Percentiles rank a stretch among this genome's conserved stretches.
These are phyloP conservation scores for Penicillium nucicola DNA, from an alignment of 495 filamentous ascomycete species.

Conservation along the genomic window DNA sequence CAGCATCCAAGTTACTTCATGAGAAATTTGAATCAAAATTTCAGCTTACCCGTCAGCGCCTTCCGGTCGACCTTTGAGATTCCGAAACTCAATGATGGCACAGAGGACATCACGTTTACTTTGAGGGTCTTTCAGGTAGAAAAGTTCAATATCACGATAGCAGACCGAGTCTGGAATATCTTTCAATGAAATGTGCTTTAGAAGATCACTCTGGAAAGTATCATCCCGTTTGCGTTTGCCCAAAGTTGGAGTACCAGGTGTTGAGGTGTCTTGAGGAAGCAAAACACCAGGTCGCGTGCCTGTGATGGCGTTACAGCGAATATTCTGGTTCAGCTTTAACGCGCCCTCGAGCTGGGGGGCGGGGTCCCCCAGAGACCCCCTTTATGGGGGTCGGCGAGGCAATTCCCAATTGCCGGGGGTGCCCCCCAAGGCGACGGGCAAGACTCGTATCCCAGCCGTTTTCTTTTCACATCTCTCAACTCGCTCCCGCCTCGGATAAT, in stretches of 20 bases:
- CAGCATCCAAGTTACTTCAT: background rate
- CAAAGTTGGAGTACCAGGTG: conserved; percentile 6
- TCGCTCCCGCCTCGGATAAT: too few relatives aligned
- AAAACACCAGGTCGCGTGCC: conserved; percentile 23
- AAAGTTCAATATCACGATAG: conserved; percentile 30
- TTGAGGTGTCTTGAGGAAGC: conserved; percentile 20
- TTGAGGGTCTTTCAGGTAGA: conserved; percentile 22
- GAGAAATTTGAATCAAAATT: background rate
- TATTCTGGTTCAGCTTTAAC: too few relatives aligned
- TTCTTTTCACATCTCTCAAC: too few relatives aligned
- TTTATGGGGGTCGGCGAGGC: too few relatives aligned
- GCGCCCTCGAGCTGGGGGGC: too few relatives aligned
- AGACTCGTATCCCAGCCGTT: too few relatives aligned
- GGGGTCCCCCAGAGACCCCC: too few relatives aligned
- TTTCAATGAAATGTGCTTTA: conserved; percentile 14
- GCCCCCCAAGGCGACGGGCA: too few relatives aligned
- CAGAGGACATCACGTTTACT: conserved; percentile 26
- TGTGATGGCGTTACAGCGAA: too few relatives aligned
- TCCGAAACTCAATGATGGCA: conserved; percentile 26
- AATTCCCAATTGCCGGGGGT: too few relatives aligned
- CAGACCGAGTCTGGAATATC: conserved; percentile 27
- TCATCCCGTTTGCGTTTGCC: too few relatives aligned
- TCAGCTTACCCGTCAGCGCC: conserved; percentile 22
- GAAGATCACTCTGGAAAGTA: conserved; percentile 28
- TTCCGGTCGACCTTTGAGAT: conserved; percentile 27